Evolutionary conservation across 1,139 yeast species (phyloP), one percentile per base, ranked within the genome.

Genomic region (Nadsonia commutata): DNA sequence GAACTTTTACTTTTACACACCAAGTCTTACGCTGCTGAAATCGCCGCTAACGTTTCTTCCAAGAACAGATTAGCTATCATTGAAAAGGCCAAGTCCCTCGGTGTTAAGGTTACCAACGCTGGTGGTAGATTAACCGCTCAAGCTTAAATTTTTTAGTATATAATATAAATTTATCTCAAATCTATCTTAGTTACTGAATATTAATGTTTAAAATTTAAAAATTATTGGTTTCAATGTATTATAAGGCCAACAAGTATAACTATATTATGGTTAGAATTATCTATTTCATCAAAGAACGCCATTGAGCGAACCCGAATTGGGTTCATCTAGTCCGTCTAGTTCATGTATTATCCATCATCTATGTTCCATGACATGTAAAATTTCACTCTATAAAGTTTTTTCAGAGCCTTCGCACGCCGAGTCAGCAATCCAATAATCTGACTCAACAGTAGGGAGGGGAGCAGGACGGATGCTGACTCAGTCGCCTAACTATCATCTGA

Each of bases 11-110:
- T 88, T 69, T 72, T 93, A 79, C 96, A 90, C 85, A 81, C 95
- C 74, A 85, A 83, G 78, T 75, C 95, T 62, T 90, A 84, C 73
- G 98, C 98, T 70, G 99, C 97, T 69, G 98, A 90, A 76, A 93
- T 93, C 64, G 95, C 97, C 62, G 95, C 85, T 88, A 84, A 82
- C 72, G 90, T 93, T 60, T 86, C 97, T 61, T 84, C 98, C 62
- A 88, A 79, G 76, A 88, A 93, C 90, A 86, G 99, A 79, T 86
- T 88, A 65, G 90, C 76, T 65, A 84, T 93, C 63, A 80, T 93
- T 64, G 81, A 94, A 62, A 88, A 86, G 77, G 98, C 99, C 64
- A 88, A 86, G 80, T 86, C 94, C 70, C 76, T 86, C 65, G 97
- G 97, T 74, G 78, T 93, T 67, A 88, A 86, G 80, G 96, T 90